These are phyloP conservation scores for Diplodia corticola DNA, from an alignment of 2,329 filamentous ascomycete genomes.

Conservation along the genomic window DNA sequence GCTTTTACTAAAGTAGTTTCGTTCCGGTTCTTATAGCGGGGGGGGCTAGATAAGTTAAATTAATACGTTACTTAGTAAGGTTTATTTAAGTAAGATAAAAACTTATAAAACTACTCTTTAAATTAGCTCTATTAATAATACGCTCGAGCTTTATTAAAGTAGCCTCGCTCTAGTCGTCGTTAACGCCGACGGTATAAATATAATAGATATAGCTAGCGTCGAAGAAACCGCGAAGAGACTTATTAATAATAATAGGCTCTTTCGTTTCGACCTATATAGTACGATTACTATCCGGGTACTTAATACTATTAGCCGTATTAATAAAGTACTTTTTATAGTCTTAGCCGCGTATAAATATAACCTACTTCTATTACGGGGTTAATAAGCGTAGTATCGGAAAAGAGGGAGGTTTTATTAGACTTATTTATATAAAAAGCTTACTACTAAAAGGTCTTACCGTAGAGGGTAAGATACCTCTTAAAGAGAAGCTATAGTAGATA, in stretches of 20 bases:
- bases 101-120: constrained; percentile 47
- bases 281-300: constrained; percentile 26
- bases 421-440: too few species aligned
- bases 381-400: too few species aligned
- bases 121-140: constrained; percentile 44
- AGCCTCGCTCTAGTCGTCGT: constrained; percentile 42
- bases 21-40: too few species aligned
- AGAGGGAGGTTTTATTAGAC: too few species aligned
- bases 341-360: constrained; percentile 38
- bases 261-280: constrained; percentile 34
- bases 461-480: too few species aligned
- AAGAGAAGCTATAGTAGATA: too few species aligned
- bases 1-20: too few species aligned
- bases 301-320: constrained; percentile 39
- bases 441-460: too few species aligned
- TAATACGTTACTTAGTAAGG: too few species aligned
- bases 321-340: constrained; percentile 36
- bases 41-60: too few species aligned
- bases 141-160: constrained; percentile 45
- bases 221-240: constrained; percentile 43
- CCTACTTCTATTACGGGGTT: too few species aligned
- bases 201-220: constrained; percentile 47
- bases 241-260: constrained; percentile 29
- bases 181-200: constrained; percentile 46
- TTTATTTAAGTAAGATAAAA: too few species aligned